Evolutionary conservation across 495 filamentous ascomycete genomes (phyloP).

Genomic region (Durotheca rogersii): DNA sequence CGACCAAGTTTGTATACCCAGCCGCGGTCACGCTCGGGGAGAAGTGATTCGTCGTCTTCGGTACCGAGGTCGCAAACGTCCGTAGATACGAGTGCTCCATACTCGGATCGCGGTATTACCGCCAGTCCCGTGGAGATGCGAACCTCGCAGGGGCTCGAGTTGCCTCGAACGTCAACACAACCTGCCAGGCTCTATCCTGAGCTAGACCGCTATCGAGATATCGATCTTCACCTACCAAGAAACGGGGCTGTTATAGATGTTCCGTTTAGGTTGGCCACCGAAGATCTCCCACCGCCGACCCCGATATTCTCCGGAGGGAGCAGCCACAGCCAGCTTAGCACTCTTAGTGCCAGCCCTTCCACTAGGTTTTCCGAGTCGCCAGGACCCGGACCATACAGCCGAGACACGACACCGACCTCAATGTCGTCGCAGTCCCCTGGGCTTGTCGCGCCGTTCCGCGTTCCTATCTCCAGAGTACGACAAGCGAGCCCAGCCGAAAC

Average conservation of each 20-base stretch:
- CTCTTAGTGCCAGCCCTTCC: slow-evolving; percentile 80
- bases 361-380: slow-evolving; percentile 92
- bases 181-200: slow-evolving; percentile 51
- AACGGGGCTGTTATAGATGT: slow-evolving; percentile 39
- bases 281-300: slow-evolving; percentile 66
- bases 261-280: slow-evolving; percentile 52
- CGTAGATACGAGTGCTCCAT: slow-evolving; percentile 26
- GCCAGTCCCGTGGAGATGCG: slow-evolving; percentile 43
- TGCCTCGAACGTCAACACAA: slow-evolving; percentile 36
- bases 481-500: slow-evolving; percentile 66
- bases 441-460: slow-evolving; percentile 59
- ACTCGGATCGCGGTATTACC: slow-evolving; percentile 42
- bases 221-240: slow-evolving; percentile 27
- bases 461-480: slow-evolving; percentile 56
- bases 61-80: slow-evolving; percentile 37
- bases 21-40: slow-evolving; percentile 38
- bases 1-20: slow-evolving; percentile 31
- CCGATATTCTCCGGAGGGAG: slow-evolving; percentile 58
- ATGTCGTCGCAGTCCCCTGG: slow-evolving; percentile 94
- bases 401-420: slow-evolving; percentile 92
- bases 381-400: slow-evolving; percentile 74
- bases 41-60: slow-evolving; percentile 44
- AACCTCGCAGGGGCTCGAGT: slow-evolving; percentile 38
- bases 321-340: slow-evolving; percentile 52
- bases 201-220: slow-evolving; percentile 54